Evolutionary conservation across 257 asterid genomes (phyloP).

Genomic region (Handroanthus guayacan): DNA sequence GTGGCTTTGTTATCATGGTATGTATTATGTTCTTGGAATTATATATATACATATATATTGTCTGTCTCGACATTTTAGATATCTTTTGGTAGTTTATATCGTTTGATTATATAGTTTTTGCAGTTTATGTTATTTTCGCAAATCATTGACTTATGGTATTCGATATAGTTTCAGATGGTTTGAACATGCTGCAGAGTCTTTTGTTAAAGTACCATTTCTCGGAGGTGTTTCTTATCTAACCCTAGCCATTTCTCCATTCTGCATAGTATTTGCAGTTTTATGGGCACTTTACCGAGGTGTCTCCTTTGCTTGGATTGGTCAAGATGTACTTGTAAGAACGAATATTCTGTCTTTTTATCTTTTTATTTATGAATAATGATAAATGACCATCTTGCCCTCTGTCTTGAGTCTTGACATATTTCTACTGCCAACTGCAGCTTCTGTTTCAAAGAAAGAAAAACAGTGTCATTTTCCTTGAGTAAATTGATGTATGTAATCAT

Average conservation of each 20-base stretch:
- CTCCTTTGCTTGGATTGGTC: slow-evolving; percentile 84
- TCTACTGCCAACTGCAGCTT: neutral
- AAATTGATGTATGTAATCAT: neutral
- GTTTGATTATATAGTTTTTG: neutral
- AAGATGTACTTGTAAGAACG: slow-evolving; percentile 74
- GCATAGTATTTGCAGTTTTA: slow-evolving; percentile 67
- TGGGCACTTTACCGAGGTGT: slow-evolving; percentile 72
- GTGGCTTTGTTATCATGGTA: slow-evolving; percentile 82
- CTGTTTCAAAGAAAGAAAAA: neutral
- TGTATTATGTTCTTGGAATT: slow-evolving; percentile 22
- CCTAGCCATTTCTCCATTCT: slow-evolving; percentile 73
- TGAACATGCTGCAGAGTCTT: slow-evolving; percentile 60
- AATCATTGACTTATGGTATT: slow-evolving; percentile 39
- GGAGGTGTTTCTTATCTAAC: slow-evolving; percentile 74
- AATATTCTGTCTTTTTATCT: neutral
- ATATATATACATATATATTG: slow-evolving; percentile 1
- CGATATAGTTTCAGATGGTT: slow-evolving; percentile 78
- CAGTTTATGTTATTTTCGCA: slow-evolving; percentile 17
- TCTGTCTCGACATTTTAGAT: neutral
- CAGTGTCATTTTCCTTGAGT: neutral
- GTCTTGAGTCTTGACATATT: neutral
- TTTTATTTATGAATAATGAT: neutral
- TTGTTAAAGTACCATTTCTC: slow-evolving; percentile 61
- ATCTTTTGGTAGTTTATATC: neutral
- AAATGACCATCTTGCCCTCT: neutral